phyloP scores from a whole-genome alignment of 2,329 filamentous ascomycete genomes.

The Colletotrichum tanaceti region DNA sequence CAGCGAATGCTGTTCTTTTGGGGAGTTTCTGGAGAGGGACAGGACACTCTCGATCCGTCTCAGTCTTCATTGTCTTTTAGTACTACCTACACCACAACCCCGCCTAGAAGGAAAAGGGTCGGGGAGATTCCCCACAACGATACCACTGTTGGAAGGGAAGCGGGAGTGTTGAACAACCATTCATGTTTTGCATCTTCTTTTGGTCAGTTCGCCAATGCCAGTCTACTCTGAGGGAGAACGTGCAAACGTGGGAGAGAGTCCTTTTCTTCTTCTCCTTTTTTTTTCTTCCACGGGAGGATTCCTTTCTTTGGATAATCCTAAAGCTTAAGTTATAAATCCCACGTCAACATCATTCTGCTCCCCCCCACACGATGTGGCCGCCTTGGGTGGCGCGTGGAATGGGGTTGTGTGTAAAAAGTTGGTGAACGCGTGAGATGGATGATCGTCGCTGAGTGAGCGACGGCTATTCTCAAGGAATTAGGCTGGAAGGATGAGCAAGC shows the following conservation, averaged over 20 bases:
- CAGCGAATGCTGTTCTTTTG: not conserved
- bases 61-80: conserved; percentile 1
- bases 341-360: not conserved
- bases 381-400: not conserved
- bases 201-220: not conserved
- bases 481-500: not conserved
- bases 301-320: conserved; percentile 28
- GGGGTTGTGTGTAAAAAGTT: not conserved
- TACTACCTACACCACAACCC: too few relatives aligned
- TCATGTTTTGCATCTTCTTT: conserved; percentile 4
- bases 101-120: conserved; percentile 3
- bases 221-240: not conserved
- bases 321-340: conserved; percentile 27
- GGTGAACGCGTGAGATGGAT: not conserved
- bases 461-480: too few relatives aligned
- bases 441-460: not conserved
- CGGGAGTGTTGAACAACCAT: not conserved
- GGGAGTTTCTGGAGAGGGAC: not conserved
- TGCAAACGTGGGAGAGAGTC: conserved; percentile 11
- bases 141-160: conserved; percentile 26
- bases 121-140: conserved; percentile 9
- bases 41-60: not conserved
- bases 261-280: too few relatives aligned
- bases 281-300: not conserved
- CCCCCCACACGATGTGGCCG: not conserved